Percentiles rank a stretch among this genome's conserved stretches.
These are phyloP conservation scores for Lentinula sp. DNA, from an alignment of 768 basidiomycete species.

Conservation along the genomic window DNA sequence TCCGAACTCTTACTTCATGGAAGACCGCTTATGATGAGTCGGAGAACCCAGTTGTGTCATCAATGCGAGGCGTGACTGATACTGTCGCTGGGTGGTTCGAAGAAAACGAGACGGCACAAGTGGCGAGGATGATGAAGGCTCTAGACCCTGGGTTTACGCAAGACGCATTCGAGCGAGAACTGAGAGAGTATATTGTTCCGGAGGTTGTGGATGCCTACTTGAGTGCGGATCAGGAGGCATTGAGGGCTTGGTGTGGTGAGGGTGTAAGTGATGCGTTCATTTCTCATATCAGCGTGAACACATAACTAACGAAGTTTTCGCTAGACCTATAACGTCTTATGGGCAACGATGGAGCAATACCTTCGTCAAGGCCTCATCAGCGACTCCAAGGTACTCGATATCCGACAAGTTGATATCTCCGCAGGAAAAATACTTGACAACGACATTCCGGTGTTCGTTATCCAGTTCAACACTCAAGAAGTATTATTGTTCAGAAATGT, in stretches of 20 bases:
- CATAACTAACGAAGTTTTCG: not conserved
- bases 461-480: slow-evolving; percentile 93
- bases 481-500: slow-evolving; percentile 86
- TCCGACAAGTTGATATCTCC: slow-evolving; percentile 92
- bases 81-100: slow-evolving; percentile 90
- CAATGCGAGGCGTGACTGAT: slow-evolving; percentile 76
- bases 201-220: slow-evolving; percentile 97
- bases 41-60: slow-evolving; percentile 82
- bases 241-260: slow-evolving; percentile 92
- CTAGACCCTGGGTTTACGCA: slow-evolving; percentile 85
- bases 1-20: slow-evolving; percentile 51
- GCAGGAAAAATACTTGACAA: slow-evolving; percentile 89
- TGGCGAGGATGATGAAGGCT: slow-evolving; percentile 78
- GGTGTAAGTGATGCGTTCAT: slow-evolving; percentile 53
- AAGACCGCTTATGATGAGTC: slow-evolving; percentile 83
- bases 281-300: not conserved
- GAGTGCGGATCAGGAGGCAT: slow-evolving; percentile 78
- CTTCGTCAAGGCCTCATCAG: slow-evolving; percentile 85
- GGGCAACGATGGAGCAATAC: slow-evolving; percentile 97
- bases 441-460: slow-evolving; percentile 82
- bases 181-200: slow-evolving; percentile 95
- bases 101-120: slow-evolving; percentile 97
- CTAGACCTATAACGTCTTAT: slow-evolving; percentile 95
- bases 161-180: slow-evolving; percentile 82
- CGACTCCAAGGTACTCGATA: slow-evolving; percentile 93